Conservation (phyloP, 2,329 filamentous ascomycete genomes). For the Fusarium scirpi region DNA sequence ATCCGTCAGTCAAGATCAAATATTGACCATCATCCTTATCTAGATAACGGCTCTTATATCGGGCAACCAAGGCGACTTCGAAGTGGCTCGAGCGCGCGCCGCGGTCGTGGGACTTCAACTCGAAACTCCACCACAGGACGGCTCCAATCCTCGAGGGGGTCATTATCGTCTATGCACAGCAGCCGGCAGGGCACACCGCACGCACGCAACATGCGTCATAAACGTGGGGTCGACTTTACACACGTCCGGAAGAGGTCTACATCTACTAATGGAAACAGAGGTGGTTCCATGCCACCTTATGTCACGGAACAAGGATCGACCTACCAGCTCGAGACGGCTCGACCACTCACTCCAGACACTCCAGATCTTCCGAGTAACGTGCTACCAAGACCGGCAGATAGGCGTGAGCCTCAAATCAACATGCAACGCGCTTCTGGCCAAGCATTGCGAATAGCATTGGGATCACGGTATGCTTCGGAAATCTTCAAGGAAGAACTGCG, state of each 20-base stretch:
- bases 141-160: constrained; percentile 54
- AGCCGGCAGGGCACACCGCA: constrained; percentile 58
- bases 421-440: constrained; percentile 24
- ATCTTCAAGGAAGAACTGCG: constrained; percentile 79
- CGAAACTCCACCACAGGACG: constrained; percentile 48
- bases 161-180: constrained; percentile 64
- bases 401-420: constrained; percentile 3
- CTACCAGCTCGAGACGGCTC: constrained; percentile 38
- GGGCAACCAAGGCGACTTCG: constrained; percentile 51
- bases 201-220: constrained; percentile 59
- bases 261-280: constrained; percentile 45
- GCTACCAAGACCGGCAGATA: constrained; percentile 44
- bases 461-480: constrained; percentile 48
- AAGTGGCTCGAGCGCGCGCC: constrained; percentile 52
- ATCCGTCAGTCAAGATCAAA: constrained; percentile 75
- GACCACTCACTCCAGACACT: constrained; percentile 49
- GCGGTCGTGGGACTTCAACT: constrained; percentile 47
- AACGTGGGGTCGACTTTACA: constrained; percentile 68
- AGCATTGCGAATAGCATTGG: constrained; percentile 22
- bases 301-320: constrained; percentile 36
- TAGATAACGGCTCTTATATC: constrained; percentile 39
- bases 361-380: constrained; percentile 42
- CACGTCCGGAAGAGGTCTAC: constrained; percentile 58
- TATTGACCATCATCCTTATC: constrained; percentile 68
- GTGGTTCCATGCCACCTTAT: constrained; percentile 33